Evolutionary conservation across 2,329 filamentous ascomycete species (phyloP).

Genomic region (Beauveria sp.): DNA sequence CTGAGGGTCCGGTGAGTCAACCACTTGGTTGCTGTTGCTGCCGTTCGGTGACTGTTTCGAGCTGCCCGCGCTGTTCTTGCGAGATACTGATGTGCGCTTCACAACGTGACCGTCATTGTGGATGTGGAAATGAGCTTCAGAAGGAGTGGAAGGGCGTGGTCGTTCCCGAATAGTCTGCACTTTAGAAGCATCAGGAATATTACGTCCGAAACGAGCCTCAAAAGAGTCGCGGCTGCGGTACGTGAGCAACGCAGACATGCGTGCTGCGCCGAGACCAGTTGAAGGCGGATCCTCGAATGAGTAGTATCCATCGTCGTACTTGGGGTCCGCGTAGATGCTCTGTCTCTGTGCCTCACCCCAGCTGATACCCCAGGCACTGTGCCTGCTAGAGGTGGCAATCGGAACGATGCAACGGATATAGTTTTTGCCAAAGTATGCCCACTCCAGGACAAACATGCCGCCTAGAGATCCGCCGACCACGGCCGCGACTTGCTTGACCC

Average conservation of each 20-base stretch:
- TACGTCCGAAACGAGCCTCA: slow-evolving; percentile 88
- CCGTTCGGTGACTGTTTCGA: slow-evolving; percentile 21
- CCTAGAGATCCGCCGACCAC: slow-evolving; percentile 81
- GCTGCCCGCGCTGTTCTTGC: slow-evolving; percentile 32
- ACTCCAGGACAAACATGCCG: slow-evolving; percentile 86
- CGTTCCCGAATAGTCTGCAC: slow-evolving; percentile 73
- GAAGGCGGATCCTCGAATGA: slow-evolving; percentile 76
- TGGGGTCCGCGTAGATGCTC: slow-evolving; percentile 95
- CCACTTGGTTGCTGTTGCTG: slow-evolving; percentile 17
- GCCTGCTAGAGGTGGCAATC: slow-evolving; percentile 76
- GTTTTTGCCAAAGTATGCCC: slow-evolving; percentile 82
- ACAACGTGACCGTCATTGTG: slow-evolving; percentile 75
- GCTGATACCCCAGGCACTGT: slow-evolving; percentile 85
- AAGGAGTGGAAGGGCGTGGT: slow-evolving; percentile 52
- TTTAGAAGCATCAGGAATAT: slow-evolving; percentile 78
- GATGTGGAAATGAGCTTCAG: slow-evolving; percentile 68
- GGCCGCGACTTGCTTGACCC: slow-evolving; percentile 68
- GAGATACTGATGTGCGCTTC: slow-evolving; percentile 45
- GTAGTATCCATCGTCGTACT: slow-evolving; percentile 97
- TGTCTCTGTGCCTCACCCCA: slow-evolving; percentile 86
- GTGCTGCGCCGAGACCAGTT: slow-evolving; percentile 82
- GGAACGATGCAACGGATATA: slow-evolving; percentile 76
- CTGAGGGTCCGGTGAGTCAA: slow-evolving; percentile 47
- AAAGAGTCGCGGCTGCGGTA: slow-evolving; percentile 97
- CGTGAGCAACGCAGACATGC: slow-evolving; percentile 93